A percentile compares a stretch with the other conserved stretches of the same genome.
phyloP scores from a whole-genome alignment of 352 stramenopile genomes.

The Blastocystis sp. region DNA sequence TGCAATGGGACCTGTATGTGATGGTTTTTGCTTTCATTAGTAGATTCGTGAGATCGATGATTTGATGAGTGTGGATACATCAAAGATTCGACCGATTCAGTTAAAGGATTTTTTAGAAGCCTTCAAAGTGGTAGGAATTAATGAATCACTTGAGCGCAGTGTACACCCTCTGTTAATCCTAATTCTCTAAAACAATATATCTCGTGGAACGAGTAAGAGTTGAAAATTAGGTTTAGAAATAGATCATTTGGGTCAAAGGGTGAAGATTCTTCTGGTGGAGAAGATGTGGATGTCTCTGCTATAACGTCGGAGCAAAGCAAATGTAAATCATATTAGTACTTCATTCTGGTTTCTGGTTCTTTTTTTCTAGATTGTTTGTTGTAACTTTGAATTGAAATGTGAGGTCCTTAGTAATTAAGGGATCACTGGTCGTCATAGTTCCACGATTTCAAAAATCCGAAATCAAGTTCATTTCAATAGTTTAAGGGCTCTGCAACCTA shows the following conservation, averaged over 20 bases:
- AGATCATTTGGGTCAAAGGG: constrained; percentile 16
- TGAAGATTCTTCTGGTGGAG: not conserved
- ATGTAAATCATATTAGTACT: not conserved
- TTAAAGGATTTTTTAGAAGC: constrained; percentile 50
- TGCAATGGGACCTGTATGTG: constrained; percentile 15
- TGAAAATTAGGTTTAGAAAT: not conserved
- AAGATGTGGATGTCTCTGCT: not conserved
- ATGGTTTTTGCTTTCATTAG: not conserved
- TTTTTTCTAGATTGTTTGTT: not conserved
- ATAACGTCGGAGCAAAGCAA: not conserved
- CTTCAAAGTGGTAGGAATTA: constrained; percentile 23
- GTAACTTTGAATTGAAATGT: not conserved
- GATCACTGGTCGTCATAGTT: not conserved
- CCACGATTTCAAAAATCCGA: not conserved
- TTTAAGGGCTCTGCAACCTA: not conserved
- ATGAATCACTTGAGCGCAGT: not conserved
- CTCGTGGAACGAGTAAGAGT: constrained; percentile 24
- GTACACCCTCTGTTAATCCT: constrained; percentile 38
- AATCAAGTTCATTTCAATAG: not conserved
- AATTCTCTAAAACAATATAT: constrained; percentile 22
- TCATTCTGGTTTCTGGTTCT: not conserved
- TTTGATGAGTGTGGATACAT: constrained; percentile 22
- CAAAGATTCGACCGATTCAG: constrained; percentile 48
- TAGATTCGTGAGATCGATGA: constrained; percentile 56
- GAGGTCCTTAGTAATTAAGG: not conserved